phyloP scores from a whole-genome alignment of 352 stramenopile genomes.

The Pythium grandisporangium region DNA sequence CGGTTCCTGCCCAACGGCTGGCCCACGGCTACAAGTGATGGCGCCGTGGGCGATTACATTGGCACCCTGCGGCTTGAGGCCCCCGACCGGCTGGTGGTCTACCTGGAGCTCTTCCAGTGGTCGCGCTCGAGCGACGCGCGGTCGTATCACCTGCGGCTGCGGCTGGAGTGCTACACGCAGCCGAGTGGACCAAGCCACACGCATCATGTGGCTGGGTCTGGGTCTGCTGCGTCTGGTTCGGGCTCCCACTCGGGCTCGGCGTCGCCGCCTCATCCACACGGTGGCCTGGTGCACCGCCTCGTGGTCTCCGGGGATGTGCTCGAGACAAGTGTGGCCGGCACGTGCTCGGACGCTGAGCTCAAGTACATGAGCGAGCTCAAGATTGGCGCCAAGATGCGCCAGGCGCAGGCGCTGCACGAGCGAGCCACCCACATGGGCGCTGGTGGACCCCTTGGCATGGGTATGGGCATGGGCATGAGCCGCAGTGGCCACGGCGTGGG shows the following conservation, averaged over 20 bases:
- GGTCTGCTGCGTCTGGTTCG: too few relatives aligned
- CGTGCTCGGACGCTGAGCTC: slow-evolving; percentile 21
- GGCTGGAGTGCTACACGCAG: slow-evolving; percentile 30
- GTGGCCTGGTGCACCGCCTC: too few relatives aligned
- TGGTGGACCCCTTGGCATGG: too few relatives aligned
- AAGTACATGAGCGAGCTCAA: slow-evolving; percentile 38
- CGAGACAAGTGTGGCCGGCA: slow-evolving; percentile 12
- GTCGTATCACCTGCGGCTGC: slow-evolving; percentile 33
- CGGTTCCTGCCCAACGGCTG: slow-evolving; percentile 45
- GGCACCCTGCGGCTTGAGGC: slow-evolving; percentile 39
- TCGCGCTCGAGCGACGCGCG: slow-evolving; percentile 3
- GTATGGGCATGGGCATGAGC: too few relatives aligned
- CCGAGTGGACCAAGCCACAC: too few relatives aligned
- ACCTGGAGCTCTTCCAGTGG: slow-evolving; percentile 38
- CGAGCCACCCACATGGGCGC: too few relatives aligned
- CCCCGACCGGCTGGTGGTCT: slow-evolving; percentile 26
- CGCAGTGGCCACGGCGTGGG: too few relatives aligned
- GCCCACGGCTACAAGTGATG: slow-evolving; percentile 18
- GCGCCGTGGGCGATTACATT: slow-evolving; percentile 42
- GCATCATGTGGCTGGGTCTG: too few relatives aligned
- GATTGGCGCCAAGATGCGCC: slow-evolving; percentile 26
- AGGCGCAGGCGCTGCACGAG: slow-evolving; percentile 2
- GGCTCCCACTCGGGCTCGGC: too few relatives aligned
- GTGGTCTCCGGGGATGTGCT: slow-evolving; percentile 39
- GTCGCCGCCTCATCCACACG: too few relatives aligned